Evolutionary conservation across 257 asterid genomes (phyloP).

Genomic region (Thymus mandschuricus): DNA sequence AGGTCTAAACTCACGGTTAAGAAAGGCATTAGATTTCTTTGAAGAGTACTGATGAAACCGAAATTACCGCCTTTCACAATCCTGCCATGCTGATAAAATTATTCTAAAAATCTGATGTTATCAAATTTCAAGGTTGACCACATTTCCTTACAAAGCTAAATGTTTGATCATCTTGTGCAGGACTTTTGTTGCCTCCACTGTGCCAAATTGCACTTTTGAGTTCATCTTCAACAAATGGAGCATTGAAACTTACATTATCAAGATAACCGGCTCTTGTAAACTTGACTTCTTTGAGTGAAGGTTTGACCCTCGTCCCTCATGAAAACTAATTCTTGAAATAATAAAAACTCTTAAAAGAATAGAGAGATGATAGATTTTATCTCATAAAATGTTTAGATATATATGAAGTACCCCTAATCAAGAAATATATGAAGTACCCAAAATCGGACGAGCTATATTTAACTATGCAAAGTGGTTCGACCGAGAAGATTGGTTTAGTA

Average conservation of each 20-base stretch:
- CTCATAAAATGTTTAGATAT: no score
- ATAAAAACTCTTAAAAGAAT: no score
- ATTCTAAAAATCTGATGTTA: background rate
- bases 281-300: background rate
- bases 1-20: no score
- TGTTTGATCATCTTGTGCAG: background rate
- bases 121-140: background rate
- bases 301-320: no score
- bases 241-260: background rate
- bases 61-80: background rate
- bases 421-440: no score
- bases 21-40: no score
- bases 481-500: no score
- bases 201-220: background rate
- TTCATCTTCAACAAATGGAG: background rate
- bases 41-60: background rate
- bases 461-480: no score
- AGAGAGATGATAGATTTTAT: no score
- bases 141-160: background rate
- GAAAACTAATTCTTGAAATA: background rate
- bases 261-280: no score
- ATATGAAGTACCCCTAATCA: no score
- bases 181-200: background rate
- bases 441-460: no score
- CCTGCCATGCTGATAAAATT: background rate